Conservation (phyloP, 2,329 filamentous ascomycete genomes). For the Diplodia intermedia region DNA sequence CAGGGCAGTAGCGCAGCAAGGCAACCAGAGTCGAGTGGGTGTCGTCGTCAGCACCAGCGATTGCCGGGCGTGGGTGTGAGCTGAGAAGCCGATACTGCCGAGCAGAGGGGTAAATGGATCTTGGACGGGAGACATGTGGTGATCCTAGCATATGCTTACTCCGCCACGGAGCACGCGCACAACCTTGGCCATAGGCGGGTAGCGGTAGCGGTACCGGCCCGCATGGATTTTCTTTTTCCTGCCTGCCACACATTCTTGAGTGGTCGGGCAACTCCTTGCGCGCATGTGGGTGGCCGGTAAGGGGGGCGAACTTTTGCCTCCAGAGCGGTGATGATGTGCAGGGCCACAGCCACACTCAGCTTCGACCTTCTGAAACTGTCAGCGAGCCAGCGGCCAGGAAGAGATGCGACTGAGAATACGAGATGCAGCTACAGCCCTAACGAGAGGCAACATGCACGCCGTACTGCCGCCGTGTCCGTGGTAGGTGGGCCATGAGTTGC, state of each 20-base stretch:
- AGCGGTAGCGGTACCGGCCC: background rate
- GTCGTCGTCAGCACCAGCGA: conserved; percentile 22
- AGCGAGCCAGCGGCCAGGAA: conserved; percentile 11
- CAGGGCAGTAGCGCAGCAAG: conserved; percentile 20
- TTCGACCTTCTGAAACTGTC: conserved; percentile 14
- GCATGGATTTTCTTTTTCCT: background rate
- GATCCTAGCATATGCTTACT: conserved; percentile 19
- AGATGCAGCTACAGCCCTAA: conserved; percentile 20
- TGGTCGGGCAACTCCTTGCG: background rate
- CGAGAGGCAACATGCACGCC: background rate
- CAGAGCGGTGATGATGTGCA: conserved; percentile 14
- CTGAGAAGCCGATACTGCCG: conserved; percentile 9
- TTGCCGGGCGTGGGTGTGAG: conserved; percentile 5
- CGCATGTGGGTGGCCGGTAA: conserved; percentile 17
- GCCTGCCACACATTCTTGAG: conserved; percentile 7
- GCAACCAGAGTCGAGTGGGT: background rate
- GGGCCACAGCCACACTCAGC: conserved; percentile 23
- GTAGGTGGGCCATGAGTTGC: background rate
- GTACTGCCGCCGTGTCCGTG: background rate
- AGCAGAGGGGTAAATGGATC: background rate
- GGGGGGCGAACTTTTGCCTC: conserved; percentile 21
- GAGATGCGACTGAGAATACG: conserved; percentile 15
- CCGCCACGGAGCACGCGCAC: conserved; percentile 13
- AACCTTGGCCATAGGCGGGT: background rate
- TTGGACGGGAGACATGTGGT: conserved; percentile 7